Percentiles rank a stretch among this genome's conserved stretches.
Conservation (phyloP, 371 early-diverging fungal genomes). For the Funneliformis caledonium region DNA sequence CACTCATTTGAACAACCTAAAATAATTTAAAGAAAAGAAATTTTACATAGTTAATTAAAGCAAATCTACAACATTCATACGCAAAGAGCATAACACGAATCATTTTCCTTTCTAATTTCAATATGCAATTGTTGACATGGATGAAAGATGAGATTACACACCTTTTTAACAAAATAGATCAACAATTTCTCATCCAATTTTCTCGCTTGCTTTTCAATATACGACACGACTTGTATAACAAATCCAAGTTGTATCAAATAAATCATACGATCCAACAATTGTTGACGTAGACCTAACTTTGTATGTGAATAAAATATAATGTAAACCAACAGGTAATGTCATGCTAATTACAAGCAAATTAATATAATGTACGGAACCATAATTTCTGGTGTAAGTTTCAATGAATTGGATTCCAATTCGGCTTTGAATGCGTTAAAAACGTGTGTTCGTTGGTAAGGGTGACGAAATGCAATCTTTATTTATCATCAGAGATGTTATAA, state of each 20-base stretch:
- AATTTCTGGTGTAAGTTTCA: constrained; percentile 10
- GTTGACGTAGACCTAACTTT: constrained; percentile 4
- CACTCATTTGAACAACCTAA: constrained; percentile 2
- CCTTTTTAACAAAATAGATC: constrained; percentile 25
- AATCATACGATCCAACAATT: constrained; percentile 32
- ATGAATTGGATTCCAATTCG: background rate
- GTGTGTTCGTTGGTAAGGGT: constrained; percentile 25
- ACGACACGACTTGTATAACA: constrained; percentile 27
- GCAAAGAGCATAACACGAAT: background rate
- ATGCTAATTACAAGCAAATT: background rate
- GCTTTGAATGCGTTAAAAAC: constrained; percentile 26
- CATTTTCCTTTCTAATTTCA: too few relatives aligned
- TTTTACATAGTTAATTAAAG: background rate
- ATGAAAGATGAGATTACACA: background rate
- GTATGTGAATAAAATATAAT: background rate
- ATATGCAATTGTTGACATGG: too few relatives aligned
- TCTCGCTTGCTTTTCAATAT: constrained; percentile 20
- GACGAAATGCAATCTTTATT: constrained; percentile 27
- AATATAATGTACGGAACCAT: background rate
- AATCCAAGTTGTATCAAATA: constrained; percentile 20
- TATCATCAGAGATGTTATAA: too few relatives aligned
- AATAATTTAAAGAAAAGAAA: background rate
- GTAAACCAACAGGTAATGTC: background rate
- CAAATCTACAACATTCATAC: background rate
- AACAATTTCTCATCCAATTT: constrained; percentile 20